Base-by-base conservation (phyloP, 2,329 filamentous ascomycete species). In the Colletotrichum euphorbiae region DNA sequence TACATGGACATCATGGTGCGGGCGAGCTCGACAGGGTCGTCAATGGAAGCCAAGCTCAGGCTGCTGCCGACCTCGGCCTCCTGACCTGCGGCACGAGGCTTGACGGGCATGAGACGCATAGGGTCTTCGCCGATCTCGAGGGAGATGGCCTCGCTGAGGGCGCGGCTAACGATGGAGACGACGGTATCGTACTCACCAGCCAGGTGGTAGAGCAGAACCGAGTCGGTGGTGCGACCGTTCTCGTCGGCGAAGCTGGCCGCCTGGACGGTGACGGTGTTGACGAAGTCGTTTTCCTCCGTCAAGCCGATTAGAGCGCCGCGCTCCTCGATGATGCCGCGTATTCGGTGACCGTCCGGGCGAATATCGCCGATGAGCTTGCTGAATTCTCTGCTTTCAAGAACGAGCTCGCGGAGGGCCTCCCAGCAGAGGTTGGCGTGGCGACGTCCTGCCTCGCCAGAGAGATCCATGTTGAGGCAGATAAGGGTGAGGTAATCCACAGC, bases 371-470 rank as follows among this genome's bases (percentile, higher is more conserved):
- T 89, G 13, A 99, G 84, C 75, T 93, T 92, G 75, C 94, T 95
- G 79, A 98, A 99, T 76, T 99, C 96, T 72, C 95, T 90, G 19
- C 94, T 97, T 81, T 99, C 96, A n/a, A 99, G 85, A 28, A 98
- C 94, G 63, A 98, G 89, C 79, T 98, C 96, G 40, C 94, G 92
- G 65, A 99, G 84, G 6, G 94, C 95, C 79, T 97, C 93, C 78
- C 98, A 93, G 79, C 95, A 98, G 42, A 98, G 87, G 54, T 87
- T 89, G 60, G 90, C 88, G 76, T 97, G 95, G 48, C 91, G 90
- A 69, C 88, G 89, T 64, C 93, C 94, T 6, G 90, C 84, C 64
- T 92, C 87, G 19, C 91, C 91, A 28, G 86, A 87, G 48, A 97
- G 84, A 77, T 98, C 95, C 56, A 90, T 88, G 76, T 98, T 98